Evolutionary conservation across 192 early-diverging fungal species (phyloP).

Genomic region (Backusella westeae): DNA sequence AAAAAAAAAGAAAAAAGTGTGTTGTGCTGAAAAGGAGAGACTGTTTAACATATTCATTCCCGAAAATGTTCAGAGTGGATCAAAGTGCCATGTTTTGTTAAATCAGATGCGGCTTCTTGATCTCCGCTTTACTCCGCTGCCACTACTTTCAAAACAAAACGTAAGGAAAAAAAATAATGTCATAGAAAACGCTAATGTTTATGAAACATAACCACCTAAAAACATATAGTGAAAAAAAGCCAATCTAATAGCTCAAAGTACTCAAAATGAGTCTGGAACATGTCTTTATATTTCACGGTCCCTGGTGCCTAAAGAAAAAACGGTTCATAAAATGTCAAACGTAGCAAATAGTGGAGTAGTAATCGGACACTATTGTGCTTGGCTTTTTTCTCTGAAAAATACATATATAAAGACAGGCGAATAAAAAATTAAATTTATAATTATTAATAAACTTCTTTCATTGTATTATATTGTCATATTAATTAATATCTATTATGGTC

Average conservation of each 20-base stretch:
- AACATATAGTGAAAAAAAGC: background rate
- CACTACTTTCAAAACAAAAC: background rate
- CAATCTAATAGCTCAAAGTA: background rate
- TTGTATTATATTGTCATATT: background rate
- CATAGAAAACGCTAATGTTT: background rate
- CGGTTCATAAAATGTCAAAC: background rate
- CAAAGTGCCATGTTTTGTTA: background rate
- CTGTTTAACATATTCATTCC: background rate
- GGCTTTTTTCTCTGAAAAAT: background rate
- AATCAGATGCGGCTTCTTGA: background rate
- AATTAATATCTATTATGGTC: background rate
- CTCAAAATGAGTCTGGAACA: constrained; percentile 5
- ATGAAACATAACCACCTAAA: background rate
- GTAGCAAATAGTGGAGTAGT: background rate
- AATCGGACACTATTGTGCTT: background rate
- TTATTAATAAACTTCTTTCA: background rate
- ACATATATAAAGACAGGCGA: background rate
- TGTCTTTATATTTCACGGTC: background rate
- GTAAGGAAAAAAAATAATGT: background rate
- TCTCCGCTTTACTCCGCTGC: background rate
- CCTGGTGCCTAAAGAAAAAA: constrained; percentile 1
- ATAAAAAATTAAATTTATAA: background rate
- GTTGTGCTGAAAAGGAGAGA: background rate
- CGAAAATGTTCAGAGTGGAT: background rate
- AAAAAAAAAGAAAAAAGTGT: background rate